Evolutionary conservation across 2,329 filamentous ascomycete species (phyloP), one percentile per base, ranked within the genome.

Genomic region (Epicoccum nigrum): DNA sequence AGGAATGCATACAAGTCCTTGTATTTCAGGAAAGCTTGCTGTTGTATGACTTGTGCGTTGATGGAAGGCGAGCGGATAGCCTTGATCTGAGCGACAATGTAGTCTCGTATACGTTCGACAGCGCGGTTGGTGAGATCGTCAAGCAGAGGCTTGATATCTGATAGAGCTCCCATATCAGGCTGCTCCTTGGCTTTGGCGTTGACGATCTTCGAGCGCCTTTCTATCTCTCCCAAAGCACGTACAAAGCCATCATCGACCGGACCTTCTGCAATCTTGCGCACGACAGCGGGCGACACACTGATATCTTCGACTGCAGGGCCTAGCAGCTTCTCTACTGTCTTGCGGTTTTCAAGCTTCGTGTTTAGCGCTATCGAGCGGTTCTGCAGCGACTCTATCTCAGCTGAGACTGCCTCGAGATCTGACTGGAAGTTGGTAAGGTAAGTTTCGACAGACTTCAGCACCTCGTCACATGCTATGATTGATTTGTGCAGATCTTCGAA

Each of bases 41-140:
- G 92, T 70, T 99, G 94, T 40, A 99, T 92, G 50, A 97, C 88
- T 70, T 99, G 94, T 2, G 93, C 92, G 71, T 99, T 97, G 72
- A 97, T 96, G 65, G 93, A 94, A 12, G 94, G 94, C 20, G 93
- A 96, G 49, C 94, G 86, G 44, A 99, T 79, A 4, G 92, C 90
- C 74, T 96, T 96, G 71, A 99, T 94, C 71, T 97, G 93, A 13
- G 90, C 84, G 11, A 99, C 94, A 30, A 99, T 81, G 67, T 96
- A 95, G 72, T 99, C 94, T 51, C 95, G 84, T 71, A 97, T 96
- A 49, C 94, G 86, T 74, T 97, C 92, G 21, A 96, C 81, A n/a
- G 92, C 93, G 78, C 94, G 96, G 46, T 88, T 83, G 16, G 87
- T 90, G 28, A 99, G 79, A 70, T 95, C 90, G 47, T 91, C 86